Conservation (phyloP, 148 eudicot species). For the Chenopodium quinoa region DNA sequence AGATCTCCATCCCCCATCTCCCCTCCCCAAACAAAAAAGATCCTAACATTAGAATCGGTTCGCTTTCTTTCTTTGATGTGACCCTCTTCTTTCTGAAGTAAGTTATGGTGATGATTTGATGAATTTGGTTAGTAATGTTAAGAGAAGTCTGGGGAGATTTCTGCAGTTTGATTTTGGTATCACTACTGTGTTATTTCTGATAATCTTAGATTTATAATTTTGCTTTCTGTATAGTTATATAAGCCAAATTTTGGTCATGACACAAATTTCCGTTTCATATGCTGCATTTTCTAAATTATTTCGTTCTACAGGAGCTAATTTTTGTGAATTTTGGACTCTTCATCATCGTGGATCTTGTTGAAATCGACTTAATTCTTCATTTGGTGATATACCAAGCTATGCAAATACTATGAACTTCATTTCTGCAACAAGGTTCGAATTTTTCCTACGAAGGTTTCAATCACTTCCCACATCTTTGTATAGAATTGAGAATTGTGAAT, state of each 20-base stretch:
- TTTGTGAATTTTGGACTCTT: background rate
- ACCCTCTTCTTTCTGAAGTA: background rate
- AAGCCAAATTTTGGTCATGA: background rate
- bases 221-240: background rate
- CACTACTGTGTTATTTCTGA: too few species aligned
- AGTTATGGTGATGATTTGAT: background rate
- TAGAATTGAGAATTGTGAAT: too few species aligned
- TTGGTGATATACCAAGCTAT: slow-evolving; percentile 1
- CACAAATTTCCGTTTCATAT: background rate
- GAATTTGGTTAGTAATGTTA: background rate
- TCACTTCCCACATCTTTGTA: too few species aligned
- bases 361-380: background rate
- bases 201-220: background rate
- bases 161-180: background rate
- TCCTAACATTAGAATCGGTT: too few species aligned
- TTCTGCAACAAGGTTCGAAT: background rate
- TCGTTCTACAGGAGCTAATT: background rate
- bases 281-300: background rate
- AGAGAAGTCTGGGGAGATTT: too few species aligned
- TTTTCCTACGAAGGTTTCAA: background rate
- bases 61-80: background rate
- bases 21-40: too few species aligned
- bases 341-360: background rate
- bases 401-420: background rate
- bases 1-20: too few species aligned